Percentiles rank a stretch among this genome's conserved stretches.
These are phyloP conservation scores for Papiliotrema nemorosa DNA, from an alignment of 1,284 basidiomycete species.

Conservation along the genomic window DNA sequence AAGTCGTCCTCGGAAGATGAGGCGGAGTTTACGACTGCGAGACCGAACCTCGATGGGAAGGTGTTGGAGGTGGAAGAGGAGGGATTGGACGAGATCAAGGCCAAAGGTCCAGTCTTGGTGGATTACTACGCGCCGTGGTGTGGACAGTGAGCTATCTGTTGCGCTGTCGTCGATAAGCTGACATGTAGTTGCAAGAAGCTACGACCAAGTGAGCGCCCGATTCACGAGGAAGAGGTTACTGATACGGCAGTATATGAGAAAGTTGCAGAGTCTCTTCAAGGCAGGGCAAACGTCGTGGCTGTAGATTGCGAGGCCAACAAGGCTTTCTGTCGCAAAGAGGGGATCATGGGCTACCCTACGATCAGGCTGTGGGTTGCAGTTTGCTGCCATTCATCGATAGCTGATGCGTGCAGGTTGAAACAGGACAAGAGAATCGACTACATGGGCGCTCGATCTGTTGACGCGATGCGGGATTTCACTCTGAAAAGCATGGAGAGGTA, in stretches of 20 bases:
- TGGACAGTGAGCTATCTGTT: slow-evolving; percentile 58
- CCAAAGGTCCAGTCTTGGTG: slow-evolving; percentile 68
- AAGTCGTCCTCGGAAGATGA: slow-evolving; percentile 4
- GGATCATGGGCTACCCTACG: slow-evolving; percentile 74
- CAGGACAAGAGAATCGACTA: slow-evolving; percentile 51
- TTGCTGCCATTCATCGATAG: not conserved
- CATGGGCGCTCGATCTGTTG: slow-evolving; percentile 52
- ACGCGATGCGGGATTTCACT: slow-evolving; percentile 66
- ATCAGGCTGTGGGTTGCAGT: slow-evolving; percentile 60
- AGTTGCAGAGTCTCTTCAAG: slow-evolving; percentile 65
- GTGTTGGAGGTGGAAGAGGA: slow-evolving; percentile 58
- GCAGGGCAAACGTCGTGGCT: slow-evolving; percentile 69
- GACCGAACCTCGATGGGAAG: slow-evolving; percentile 61
- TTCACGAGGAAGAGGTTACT: not conserved
- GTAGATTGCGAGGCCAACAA: slow-evolving; percentile 78
- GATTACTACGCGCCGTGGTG: slow-evolving; percentile 95
- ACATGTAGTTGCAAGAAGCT: slow-evolving; percentile 69
- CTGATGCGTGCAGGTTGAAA: slow-evolving; percentile 41
- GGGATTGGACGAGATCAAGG: slow-evolving; percentile 56
- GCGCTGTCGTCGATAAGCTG: slow-evolving; percentile 9
- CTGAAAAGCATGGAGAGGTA: slow-evolving; percentile 65
- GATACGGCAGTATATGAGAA: slow-evolving; percentile 57
- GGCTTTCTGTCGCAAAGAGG: slow-evolving; percentile 62
- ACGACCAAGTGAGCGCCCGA: slow-evolving; percentile 56
- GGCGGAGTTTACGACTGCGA: slow-evolving; percentile 12